Evolutionary conservation across 148 eudicot genomes (phyloP).

Genomic region (Fagopyrum tataricum): DNA sequence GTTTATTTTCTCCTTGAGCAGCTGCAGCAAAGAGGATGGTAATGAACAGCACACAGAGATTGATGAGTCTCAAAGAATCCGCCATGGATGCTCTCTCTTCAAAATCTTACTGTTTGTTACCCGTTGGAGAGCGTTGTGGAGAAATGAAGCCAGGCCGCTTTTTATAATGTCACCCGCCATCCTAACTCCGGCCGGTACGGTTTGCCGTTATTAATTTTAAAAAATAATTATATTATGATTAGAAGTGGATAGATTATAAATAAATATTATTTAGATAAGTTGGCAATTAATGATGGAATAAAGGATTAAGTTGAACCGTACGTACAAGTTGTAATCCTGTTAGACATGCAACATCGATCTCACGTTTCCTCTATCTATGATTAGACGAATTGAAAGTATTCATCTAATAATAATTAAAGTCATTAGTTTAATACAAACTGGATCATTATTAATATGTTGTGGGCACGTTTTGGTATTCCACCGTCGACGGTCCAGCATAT

Average conservation of each 20-base stretch:
- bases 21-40: neutral
- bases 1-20: neutral
- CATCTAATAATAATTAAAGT: neutral
- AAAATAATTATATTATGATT: neutral
- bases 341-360: neutral
- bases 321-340: neutral
- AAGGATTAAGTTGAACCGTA: neutral
- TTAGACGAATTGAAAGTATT: neutral
- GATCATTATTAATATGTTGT: neutral
- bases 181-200: neutral
- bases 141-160: neutral
- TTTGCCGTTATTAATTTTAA: neutral
- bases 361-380: neutral
- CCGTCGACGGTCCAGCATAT: neutral
- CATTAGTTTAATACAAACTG: neutral
- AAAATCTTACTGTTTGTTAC: too few species aligned
- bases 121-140: neutral
- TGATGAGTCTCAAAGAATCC: neutral
- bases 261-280: neutral
- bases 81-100: neutral
- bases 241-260: neutral
- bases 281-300: neutral
- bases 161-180: neutral
- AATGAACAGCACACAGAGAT: neutral
- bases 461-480: neutral